Evolutionary conservation across 306 rosid species (phyloP).

Genomic region (Acacia melanoxylon): DNA sequence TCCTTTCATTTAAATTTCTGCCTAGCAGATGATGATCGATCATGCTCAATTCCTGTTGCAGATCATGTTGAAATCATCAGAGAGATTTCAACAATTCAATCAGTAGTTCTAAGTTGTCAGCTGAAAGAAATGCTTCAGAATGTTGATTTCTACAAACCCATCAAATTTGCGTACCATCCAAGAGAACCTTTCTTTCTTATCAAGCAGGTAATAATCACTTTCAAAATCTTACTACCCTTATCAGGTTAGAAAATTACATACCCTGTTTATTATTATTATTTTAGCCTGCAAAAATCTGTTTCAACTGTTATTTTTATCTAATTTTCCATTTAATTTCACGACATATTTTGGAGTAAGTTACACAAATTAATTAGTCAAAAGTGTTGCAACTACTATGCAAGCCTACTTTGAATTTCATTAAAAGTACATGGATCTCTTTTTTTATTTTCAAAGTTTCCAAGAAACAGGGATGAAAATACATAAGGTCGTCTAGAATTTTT

Average conservation of each 20-base stretch:
- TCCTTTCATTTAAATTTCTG: neutral
- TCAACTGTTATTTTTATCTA: neutral
- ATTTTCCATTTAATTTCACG: neutral
- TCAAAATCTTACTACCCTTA: neutral
- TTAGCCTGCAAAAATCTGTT: neutral
- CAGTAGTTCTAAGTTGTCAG: constrained; percentile 75
- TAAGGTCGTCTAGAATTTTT: neutral
- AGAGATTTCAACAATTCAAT: constrained; percentile 66
- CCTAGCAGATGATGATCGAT: neutral
- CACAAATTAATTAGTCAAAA: neutral
- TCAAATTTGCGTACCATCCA: constrained; percentile 79
- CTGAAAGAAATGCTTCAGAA: constrained; percentile 73
- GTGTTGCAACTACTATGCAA: neutral
- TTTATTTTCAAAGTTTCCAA: neutral
- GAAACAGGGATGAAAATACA: neutral
- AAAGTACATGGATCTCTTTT: neutral
- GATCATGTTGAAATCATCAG: constrained; percentile 59
- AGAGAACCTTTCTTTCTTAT: constrained; percentile 88
- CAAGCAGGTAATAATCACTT: constrained; percentile 74
- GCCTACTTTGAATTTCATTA: neutral
- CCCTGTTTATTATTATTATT: neutral
- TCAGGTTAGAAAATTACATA: neutral
- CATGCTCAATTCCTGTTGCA: constrained; percentile 39
- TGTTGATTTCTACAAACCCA: constrained; percentile 62
- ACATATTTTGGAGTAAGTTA: neutral